Base-by-base conservation (phyloP, 805 yeast species). In the Pichia phayaonensis region DNA sequence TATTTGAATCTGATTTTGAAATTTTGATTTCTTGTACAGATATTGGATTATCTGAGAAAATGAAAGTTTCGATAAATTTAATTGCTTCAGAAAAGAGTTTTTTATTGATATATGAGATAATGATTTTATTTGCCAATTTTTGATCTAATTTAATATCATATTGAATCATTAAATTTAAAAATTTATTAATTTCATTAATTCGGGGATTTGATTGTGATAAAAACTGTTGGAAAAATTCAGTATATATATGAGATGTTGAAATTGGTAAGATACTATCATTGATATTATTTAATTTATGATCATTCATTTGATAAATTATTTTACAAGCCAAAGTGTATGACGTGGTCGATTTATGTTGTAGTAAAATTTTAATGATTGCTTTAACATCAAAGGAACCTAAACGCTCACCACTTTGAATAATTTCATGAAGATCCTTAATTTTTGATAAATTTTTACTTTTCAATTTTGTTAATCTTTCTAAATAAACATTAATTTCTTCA, bases 161-260 rank as follows among this genome's bases (percentile, higher is more conserved):
- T 2, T 59, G 38, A n/a, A 58, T 53, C 65, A 74, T 70, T 45
- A 64, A 53, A 1, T 56, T 45, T 13, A 73, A 23, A 8, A 74
- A 29, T 1, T 52, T 52, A 21, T 62, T 59, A 15, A 75, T 64
- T 40, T 64, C 61, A 15, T 54, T 52, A 4, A 61, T 42, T 22
- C 60, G 59, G 8, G 64, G 63, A 5, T 51, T 47, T 23, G 57
- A 53, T 12, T 68, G 67, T 40, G 67, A 59, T 29, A 64, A 63
- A 31, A 66, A 70, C 46, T 64, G 57, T 38, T 68, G 67, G 10
- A 73, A 59, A 47, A 76, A 66, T 11, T 69, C 63, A 2, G 72
- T 59, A 50, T 74, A 76, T 42, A 72, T 69, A 51, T 72, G 71
- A 0, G 78, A 61, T 40, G 66, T 68, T 0, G 71, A 71, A 2